These are phyloP conservation scores for Dioscorea zingiberensis DNA, from an alignment of 106 monocot species.

Conservation along the genomic window DNA sequence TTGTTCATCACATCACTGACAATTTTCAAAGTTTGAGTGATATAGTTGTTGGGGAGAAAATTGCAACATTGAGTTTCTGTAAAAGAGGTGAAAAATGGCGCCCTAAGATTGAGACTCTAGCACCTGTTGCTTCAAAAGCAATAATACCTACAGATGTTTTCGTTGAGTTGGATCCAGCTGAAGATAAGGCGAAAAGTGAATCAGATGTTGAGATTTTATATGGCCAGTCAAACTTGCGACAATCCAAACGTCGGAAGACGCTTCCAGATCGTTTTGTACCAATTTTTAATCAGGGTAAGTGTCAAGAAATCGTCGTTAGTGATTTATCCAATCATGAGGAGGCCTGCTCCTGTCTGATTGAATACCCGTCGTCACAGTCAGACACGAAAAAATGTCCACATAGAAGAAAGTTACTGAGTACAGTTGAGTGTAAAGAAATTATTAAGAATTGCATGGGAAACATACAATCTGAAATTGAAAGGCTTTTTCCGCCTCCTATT, in stretches of 20 bases:
- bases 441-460: conserved; percentile 36
- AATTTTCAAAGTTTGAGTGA: neutral
- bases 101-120: conserved; percentile 25
- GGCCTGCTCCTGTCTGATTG: neutral
- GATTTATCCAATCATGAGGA: neutral
- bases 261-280: conserved; percentile 40
- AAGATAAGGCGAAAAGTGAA: conserved; percentile 11
- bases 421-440: conserved; percentile 29
- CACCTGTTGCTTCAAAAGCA: conserved; percentile 1
- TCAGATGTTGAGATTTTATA: conserved; percentile 41
- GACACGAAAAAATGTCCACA: conserved; percentile 1
- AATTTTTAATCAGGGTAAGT: conserved; percentile 4
- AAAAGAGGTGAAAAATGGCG: conserved; percentile 10
- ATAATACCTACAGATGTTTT: neutral
- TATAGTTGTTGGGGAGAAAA: conserved; percentile 6
- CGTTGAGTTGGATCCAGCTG: conserved; percentile 4
- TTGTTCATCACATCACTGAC: conserved; percentile 37
- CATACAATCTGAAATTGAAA: conserved; percentile 25
- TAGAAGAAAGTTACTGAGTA: conserved; percentile 26
- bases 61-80: conserved; percentile 32
- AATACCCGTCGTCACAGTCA: neutral
- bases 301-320: neutral
- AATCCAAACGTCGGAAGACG: conserved; percentile 48
- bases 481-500: conserved; percentile 1
- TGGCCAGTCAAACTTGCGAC: conserved; percentile 35